Evolutionary conservation across 2,329 filamentous ascomycete species (phyloP).

Genomic region (Aspergillus flavus): DNA sequence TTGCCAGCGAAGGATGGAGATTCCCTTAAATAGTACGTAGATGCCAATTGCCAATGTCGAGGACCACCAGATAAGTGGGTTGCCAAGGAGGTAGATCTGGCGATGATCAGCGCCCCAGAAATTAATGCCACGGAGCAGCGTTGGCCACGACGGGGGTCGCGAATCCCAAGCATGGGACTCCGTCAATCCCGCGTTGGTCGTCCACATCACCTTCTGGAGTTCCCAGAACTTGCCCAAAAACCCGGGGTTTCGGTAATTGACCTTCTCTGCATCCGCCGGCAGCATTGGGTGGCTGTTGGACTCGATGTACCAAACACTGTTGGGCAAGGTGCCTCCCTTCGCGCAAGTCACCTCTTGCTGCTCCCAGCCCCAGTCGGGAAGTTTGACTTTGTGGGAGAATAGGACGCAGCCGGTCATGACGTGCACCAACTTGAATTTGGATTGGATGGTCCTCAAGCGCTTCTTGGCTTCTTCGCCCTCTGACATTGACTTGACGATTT

Average conservation of each 20-base stretch:
- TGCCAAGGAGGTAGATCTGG: conserved; percentile 95
- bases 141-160: conserved; percentile 88
- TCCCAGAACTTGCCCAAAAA: conserved; percentile 99
- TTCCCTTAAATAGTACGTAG: conserved; percentile 81
- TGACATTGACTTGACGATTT: conserved; percentile 91
- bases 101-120: conserved; percentile 96
- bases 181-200: conserved; percentile 90
- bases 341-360: conserved; percentile 99
- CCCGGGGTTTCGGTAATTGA: conserved; percentile 91
- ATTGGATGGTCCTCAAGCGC: conserved; percentile 88
- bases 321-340: conserved; percentile 84
- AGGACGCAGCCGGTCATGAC: conserved; percentile 95
- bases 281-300: conserved; percentile 82
- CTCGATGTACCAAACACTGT: conserved; percentile 97
- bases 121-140: conserved; percentile 92
- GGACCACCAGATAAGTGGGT: conserved; percentile 92
- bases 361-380: conserved; percentile 96
- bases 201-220: conserved; percentile 98
- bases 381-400: conserved; percentile 98
- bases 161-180: conserved; percentile 99
- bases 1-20: conserved; percentile 91
- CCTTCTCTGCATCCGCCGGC: conserved; percentile 77
- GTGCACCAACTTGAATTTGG: conserved; percentile 93
- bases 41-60: conserved; percentile 75
- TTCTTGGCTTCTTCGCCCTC: conserved; percentile 77